Conservation (phyloP, 2,329 filamentous ascomycete genomes). For the Anthostomella pinea region DNA sequence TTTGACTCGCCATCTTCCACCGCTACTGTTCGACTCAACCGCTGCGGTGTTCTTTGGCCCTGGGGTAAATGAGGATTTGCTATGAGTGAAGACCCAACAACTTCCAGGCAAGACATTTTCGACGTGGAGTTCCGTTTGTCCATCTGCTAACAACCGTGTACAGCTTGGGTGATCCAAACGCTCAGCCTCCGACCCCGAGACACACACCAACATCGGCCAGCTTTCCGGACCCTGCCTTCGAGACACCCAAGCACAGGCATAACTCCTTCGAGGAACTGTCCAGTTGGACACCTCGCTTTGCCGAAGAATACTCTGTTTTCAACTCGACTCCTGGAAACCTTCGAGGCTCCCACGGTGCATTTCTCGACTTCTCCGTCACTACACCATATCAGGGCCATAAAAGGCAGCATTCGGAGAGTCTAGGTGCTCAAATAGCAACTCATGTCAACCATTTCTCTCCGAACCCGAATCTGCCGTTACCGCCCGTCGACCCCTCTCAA, state of each 20-base stretch:
- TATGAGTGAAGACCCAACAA: conserved; percentile 62
- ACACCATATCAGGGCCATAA: conserved; percentile 43
- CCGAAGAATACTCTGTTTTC: conserved; percentile 64
- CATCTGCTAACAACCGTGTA: conserved; percentile 18
- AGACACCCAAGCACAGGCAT: conserved; percentile 52
- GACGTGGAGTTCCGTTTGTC: conserved; percentile 15
- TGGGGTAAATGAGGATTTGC: conserved; percentile 38
- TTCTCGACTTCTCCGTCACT: conserved; percentile 42
- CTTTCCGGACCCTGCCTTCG: conserved; percentile 54
- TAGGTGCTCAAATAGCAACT: conserved; percentile 52
- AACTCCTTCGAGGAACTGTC: conserved; percentile 47
- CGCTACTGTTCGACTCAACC: conserved; percentile 4
- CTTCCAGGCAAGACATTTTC: conserved; percentile 46
- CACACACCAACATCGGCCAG: conserved; percentile 53
- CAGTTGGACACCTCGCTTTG: conserved; percentile 60
- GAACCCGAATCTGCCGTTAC: conserved; percentile 50
- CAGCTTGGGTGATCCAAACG: conserved; percentile 64
- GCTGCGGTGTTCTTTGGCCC: conserved; percentile 6
- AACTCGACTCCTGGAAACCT: conserved; percentile 61
- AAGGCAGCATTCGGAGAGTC: conserved; percentile 49
- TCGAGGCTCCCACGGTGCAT: conserved; percentile 43
- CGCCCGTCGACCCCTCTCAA: conserved; percentile 58
- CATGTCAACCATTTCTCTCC: conserved; percentile 62
- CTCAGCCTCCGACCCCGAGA: conserved; percentile 57
- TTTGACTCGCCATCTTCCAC: conserved; percentile 4